A percentile compares a stretch with the other conserved stretches of the same genome.
Conservation (phyloP, 176 grass and related monocot species). For the Oryza meridionalis region DNA sequence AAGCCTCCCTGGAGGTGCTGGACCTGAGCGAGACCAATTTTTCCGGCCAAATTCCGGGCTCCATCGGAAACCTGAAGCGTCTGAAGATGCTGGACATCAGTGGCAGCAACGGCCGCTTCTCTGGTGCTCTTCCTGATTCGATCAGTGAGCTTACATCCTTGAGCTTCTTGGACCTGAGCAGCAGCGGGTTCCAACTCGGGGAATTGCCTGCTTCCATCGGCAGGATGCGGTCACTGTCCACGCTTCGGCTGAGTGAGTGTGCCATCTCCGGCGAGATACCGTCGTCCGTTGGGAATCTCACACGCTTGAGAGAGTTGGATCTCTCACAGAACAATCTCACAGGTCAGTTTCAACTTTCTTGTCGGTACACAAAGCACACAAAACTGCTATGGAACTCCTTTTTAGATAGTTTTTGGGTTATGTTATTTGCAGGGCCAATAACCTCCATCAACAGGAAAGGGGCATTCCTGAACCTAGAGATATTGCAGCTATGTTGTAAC, state of each 20-base stretch:
- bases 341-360: neutral
- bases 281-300: slow-evolving; percentile 1
- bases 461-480: slow-evolving; percentile 45
- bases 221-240: slow-evolving; percentile 29
- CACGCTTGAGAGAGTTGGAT: slow-evolving; percentile 13
- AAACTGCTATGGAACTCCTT: neutral
- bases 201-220: slow-evolving; percentile 16
- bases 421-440: slow-evolving; percentile 41
- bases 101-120: slow-evolving; percentile 8
- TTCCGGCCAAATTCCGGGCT: slow-evolving; percentile 41
- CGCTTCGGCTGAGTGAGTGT: slow-evolving; percentile 9
- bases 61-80: slow-evolving; percentile 44
- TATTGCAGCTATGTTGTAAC: slow-evolving; percentile 54
- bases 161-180: slow-evolving; percentile 38
- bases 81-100: slow-evolving; percentile 19
- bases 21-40: slow-evolving; percentile 44
- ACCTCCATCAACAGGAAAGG: slow-evolving; percentile 1
- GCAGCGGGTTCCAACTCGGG: slow-evolving; percentile 22
- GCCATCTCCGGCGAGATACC: slow-evolving; percentile 33
- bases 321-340: slow-evolving; percentile 40
- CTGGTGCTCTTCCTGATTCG: slow-evolving; percentile 8
- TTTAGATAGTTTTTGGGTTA: neutral
- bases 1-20: slow-evolving; percentile 44
- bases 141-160: slow-evolving; percentile 14
- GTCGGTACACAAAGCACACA: neutral